Base-by-base conservation (phyloP, 2,329 filamentous ascomycete species). In the Pezicula carpinea region DNA sequence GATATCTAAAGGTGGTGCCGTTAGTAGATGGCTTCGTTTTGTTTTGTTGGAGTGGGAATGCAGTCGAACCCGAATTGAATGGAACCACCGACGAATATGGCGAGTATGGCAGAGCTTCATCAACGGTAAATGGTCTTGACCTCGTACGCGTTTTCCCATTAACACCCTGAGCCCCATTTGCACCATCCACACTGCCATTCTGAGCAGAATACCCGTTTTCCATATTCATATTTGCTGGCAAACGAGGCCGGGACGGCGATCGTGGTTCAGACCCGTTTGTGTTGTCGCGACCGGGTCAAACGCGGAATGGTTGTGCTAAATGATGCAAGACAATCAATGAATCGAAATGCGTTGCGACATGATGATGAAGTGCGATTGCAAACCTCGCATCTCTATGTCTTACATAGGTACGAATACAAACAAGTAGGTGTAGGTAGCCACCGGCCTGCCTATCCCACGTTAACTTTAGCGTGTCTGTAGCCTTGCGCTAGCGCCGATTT, bases 21-120 rank as follows among this genome's bases (percentile, higher is more conserved):
- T 58, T 50, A 61, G 52, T 18, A 40, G 22, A 45, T 41, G n/a
- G 45, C 13, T 43, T 46, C 39, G 15, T 23, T 17, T 17, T 29
- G 21, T 31, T 14, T 23, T 23, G 14, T 31, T 32, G 19, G 40
- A 40, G 38, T 19, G 38, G 44, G n/a, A 42, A 36, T 26, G 36
- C 54, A 43, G 46, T 35, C 73, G 53, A 67, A 90, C 88, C 82
- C 55, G 86, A 79, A 64, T 86, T 80, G 65, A 92, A 89, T 3
- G 88, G 87, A 44, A 88, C 76, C 41, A 91, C 85, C 3, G 87
- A 89, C 41, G 84, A 87, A 63, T 92, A 84, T 19, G 89, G 88
- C 43, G 87, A 88, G 67, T 83, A 91, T n/a, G 87, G 85, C 39
- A 93, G 73, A 23, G 87, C 87, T 61, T 93, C 86, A 47, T 85